Evolutionary conservation across 2,329 filamentous ascomycete genomes (phyloP), one percentile per base, ranked within the genome.

Genomic region (Fusarium sp.): DNA sequence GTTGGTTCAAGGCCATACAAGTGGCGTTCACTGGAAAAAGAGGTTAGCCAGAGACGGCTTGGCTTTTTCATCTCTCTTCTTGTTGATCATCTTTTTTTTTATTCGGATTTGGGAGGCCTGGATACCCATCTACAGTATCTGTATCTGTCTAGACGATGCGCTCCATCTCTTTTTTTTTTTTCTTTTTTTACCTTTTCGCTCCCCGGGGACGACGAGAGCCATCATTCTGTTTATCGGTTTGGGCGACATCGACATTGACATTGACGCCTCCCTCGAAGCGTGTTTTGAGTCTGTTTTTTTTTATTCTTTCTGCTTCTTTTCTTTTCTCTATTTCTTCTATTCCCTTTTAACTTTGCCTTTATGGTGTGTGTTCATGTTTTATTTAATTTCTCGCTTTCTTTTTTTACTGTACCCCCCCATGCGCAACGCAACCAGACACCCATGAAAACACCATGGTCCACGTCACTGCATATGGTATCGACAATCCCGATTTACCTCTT

Each of bases 101-200:
- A 20, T 13, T 13, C 31, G 18, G 27, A 13, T 42, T 50, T 42
- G 60, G 60, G 33, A 62, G 69, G 38, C 51, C 59, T 58, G 58
- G 53, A 40, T 46, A 46, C 25, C 8, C 18, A 46, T 46, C 23
- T 27, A 42, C 38, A 42, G 38, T 23, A 27, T 64, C 60, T 57
- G 60, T 62, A 46, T 64, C 60, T 57, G 60, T 62, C 36, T 70
- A 70, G 66, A 71, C 66, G 61, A 67, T 71, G 66, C 25, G 36
- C 60, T 70, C 46, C 34, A 60, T 69, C 56, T 54, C 55, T 57
- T 61, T 61, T 40, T 14, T 55, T 29, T 58, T 60, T 44, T 46
- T 6, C 9, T 27, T 27, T 10, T 8, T 29, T 29, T 29, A 20
- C 18, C 18, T 54, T 59, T 58, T 46, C 42, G 58, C 49, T 58